Percentiles rank a stretch among this genome's conserved stretches.
These are phyloP conservation scores for Penicillium bovifimosum DNA, from an alignment of 495 filamentous ascomycete genomes.

Conservation along the genomic window DNA sequence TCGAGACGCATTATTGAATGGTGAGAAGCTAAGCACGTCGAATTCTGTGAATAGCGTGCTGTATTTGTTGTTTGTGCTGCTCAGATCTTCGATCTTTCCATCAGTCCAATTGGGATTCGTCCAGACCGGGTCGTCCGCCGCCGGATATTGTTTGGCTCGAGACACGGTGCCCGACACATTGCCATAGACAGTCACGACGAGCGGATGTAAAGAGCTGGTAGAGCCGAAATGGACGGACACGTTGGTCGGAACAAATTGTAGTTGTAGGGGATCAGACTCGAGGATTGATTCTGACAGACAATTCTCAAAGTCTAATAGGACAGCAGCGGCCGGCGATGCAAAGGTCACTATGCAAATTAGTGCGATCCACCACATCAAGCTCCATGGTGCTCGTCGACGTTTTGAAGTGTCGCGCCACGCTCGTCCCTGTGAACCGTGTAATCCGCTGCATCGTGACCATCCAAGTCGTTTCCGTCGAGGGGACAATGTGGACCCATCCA, in stretches of 20 bases:
- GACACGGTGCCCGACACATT: constrained; percentile 70
- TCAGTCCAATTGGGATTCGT: constrained; percentile 50
- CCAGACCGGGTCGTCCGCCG: constrained; percentile 46
- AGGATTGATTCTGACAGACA: constrained; percentile 63
- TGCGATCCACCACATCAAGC: constrained; percentile 15
- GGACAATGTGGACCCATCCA: background rate
- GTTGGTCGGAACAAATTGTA: constrained; percentile 78
- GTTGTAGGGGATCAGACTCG: constrained; percentile 42
- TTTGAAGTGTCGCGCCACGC: constrained; percentile 22
- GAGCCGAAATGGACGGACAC: constrained; percentile 70
- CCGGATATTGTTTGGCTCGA: constrained; percentile 43
- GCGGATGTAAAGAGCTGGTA: constrained; percentile 52
- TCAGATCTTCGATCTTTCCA: constrained; percentile 70
- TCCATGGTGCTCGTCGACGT: constrained; percentile 18
- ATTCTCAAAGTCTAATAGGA: constrained; percentile 72
- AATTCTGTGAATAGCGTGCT: constrained; percentile 66
- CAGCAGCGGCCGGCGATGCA: constrained; percentile 40
- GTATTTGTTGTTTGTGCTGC: constrained; percentile 47
- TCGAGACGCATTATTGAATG: constrained; percentile 45
- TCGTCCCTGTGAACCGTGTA: constrained; percentile 10
- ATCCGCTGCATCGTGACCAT: constrained; percentile 7
- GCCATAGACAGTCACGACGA: constrained; percentile 80
- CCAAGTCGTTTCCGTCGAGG: constrained; percentile 9
- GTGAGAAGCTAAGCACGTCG: constrained; percentile 67
- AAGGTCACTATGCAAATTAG: constrained; percentile 21